Evolutionary conservation across 306 rosid species (phyloP).

Genomic region (Boehmeria nivea): DNA sequence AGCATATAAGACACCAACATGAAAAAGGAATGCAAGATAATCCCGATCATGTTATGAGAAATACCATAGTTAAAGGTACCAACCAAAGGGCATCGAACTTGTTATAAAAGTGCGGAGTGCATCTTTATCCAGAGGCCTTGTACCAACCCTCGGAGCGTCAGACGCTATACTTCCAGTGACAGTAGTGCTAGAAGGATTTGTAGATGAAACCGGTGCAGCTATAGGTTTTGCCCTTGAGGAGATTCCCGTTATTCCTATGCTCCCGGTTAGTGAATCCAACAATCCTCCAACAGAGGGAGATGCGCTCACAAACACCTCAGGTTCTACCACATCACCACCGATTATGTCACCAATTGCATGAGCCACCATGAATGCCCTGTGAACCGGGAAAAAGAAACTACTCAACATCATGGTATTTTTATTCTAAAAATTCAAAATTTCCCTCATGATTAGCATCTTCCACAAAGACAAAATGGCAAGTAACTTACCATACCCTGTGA

Average conservation of each 20-base stretch:
- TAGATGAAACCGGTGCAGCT: constrained; percentile 59
- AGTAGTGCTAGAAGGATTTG: constrained; percentile 42
- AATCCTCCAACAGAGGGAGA: constrained; percentile 93
- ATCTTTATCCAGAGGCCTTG: constrained; percentile 79
- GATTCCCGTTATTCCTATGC: constrained; percentile 77
- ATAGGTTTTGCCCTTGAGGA: constrained; percentile 82
- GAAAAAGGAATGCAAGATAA: constrained; percentile 26
- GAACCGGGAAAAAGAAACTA: constrained; percentile 23
- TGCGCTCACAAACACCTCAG: constrained; percentile 66
- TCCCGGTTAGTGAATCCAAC: constrained; percentile 88
- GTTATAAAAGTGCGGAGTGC: constrained; percentile 77
- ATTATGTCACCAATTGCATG: constrained; percentile 88
- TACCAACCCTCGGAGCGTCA: constrained; percentile 61
- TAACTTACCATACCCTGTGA: constrained; percentile 97
- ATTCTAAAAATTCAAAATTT: too few species aligned
- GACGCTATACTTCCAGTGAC: constrained; percentile 51
- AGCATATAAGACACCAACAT: constrained; percentile 14
- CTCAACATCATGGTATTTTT: constrained; percentile 11
- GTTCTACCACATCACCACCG: constrained; percentile 66
- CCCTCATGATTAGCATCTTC: too few species aligned
- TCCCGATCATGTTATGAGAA: constrained; percentile 40
- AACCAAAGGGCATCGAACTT: constrained; percentile 98
- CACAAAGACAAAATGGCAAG: constrained; percentile 26
- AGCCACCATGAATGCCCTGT: constrained; percentile 80
- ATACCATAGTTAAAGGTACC: constrained; percentile 71